Base-by-base conservation (phyloP, 164 flowering plant species). In the Sextonia rubra region DNA sequence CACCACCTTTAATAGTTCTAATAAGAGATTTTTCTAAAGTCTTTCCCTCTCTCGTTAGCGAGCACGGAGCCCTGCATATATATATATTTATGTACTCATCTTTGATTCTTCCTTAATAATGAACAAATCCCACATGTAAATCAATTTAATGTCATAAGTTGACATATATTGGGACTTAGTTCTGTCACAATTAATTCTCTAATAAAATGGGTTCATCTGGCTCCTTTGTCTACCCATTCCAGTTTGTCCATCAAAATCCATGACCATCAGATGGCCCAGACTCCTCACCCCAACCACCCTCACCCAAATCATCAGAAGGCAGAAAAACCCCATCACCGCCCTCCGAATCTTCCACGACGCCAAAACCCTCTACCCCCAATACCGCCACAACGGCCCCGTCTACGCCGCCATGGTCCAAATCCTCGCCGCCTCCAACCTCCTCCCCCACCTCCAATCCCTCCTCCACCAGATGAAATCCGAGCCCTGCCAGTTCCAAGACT, bases 361-460 rank as follows among this genome's bases (percentile, higher is more conserved):
- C 69, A 84, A 85, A 75, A 64, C 77, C 15, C 85, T 71, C 48
- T 87, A 81, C 79, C 93, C 95, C 22, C 83, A 75, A 12, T 91
- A 93, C 74, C 80, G 72, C 44, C 97, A 93, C 83, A 90, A 93
- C 71, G 92, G 92, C 52, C 84, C 88, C 1, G 91, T 86, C 30
- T 93, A 93, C 52, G 85, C 89, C 62, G 80, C 91, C 69, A 88
- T 91, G 83, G 84, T 91, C 70, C 70, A 72, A 73, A 77, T 87
- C 70, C 89, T 93, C 4, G 91, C 83, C 55, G 78, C 64, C 69
- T 80, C 93, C 12, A 81, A 80, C 23, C 79, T 77, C 24, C 47
- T 87, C 68, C 0, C 73, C 52, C 90, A 87, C 78, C 88, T 93
- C 92, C 86, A 81, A 73, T 76, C 83, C n/a, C 81, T 90, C 14